Conservation (phyloP, 495 filamentous ascomycete genomes). For the Talaromyces ruber region DNA sequence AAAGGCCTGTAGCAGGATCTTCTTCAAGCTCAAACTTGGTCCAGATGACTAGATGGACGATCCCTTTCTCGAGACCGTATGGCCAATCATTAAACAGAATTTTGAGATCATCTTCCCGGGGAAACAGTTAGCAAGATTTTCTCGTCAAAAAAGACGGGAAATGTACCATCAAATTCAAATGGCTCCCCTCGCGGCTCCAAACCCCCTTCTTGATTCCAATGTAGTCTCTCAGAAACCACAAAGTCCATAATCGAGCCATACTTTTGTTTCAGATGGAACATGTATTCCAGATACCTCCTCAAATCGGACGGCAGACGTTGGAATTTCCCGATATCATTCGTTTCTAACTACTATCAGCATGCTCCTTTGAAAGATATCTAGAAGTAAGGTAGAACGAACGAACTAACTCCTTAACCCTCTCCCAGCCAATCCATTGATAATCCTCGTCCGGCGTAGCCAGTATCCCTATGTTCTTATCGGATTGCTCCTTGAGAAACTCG, state of each 20-base stretch:
- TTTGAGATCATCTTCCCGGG: constrained; percentile 54
- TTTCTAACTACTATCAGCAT: constrained; percentile 16
- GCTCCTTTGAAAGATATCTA: background rate
- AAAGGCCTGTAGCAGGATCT: constrained; percentile 52
- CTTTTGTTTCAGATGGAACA: constrained; percentile 47
- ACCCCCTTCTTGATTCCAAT: constrained; percentile 47
- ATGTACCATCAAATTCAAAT: constrained; percentile 43
- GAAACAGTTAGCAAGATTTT: background rate
- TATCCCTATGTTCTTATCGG: constrained; percentile 39
- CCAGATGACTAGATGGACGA: constrained; percentile 83
- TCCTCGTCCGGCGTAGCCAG: constrained; percentile 55
- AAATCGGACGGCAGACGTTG: constrained; percentile 66
- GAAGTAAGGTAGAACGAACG: constrained; percentile 15
- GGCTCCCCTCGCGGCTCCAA: constrained; percentile 34
- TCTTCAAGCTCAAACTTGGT: constrained; percentile 78
- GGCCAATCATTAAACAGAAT: constrained; percentile 88
- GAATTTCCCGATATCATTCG: constrained; percentile 65
- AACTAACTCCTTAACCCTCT: constrained; percentile 52
- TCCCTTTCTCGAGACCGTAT: constrained; percentile 65
- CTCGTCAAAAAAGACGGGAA: background rate
- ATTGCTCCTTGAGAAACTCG: constrained; percentile 49
- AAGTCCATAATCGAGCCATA: constrained; percentile 71
- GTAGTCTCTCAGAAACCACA: constrained; percentile 54
- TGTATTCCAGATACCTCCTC: constrained; percentile 62
- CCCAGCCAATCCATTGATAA: constrained; percentile 53